Percentiles rank a stretch among this genome's conserved stretches.
Conservation (phyloP, 2,329 filamentous ascomycete genomes). For the Fusarium domesticum region DNA sequence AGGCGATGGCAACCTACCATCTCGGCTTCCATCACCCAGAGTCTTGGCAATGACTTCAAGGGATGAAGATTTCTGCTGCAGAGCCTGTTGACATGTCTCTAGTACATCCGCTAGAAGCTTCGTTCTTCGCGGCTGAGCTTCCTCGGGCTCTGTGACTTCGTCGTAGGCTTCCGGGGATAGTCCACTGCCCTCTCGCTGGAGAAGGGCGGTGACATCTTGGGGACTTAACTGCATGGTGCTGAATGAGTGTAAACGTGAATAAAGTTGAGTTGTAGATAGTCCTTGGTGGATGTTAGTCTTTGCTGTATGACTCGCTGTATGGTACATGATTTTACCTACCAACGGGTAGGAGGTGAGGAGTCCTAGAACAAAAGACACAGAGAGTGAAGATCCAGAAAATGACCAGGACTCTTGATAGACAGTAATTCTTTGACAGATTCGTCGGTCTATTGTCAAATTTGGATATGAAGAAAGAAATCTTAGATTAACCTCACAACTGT, state of each 20-base stretch:
- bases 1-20: constrained; percentile 42
- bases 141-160: constrained; percentile 25
- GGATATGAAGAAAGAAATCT: too few species aligned
- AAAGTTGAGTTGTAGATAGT: not conserved
- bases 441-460: too few species aligned
- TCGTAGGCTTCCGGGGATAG: constrained; percentile 27
- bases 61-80: constrained; percentile 37
- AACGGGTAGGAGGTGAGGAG: too few species aligned
- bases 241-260: not conserved
- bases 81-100: constrained; percentile 38
- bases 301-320: too few species aligned
- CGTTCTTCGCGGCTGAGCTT: constrained; percentile 24
- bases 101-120: constrained; percentile 39
- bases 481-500: too few species aligned
- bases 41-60: constrained; percentile 50
- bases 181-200: constrained; percentile 34
- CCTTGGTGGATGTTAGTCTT: too few species aligned
- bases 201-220: constrained; percentile 38
- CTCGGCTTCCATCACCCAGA: constrained; percentile 54
- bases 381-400: too few species aligned
- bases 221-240: constrained; percentile 30
- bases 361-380: too few species aligned
- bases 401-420: too few species aligned
- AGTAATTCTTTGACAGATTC: too few species aligned
- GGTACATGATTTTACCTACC: too few species aligned